A percentile compares a stretch with the other conserved stretches of the same genome.
phyloP scores from a whole-genome alignment of 352 stramenopile genomes.

The Globisporangium echinulatum region DNA sequence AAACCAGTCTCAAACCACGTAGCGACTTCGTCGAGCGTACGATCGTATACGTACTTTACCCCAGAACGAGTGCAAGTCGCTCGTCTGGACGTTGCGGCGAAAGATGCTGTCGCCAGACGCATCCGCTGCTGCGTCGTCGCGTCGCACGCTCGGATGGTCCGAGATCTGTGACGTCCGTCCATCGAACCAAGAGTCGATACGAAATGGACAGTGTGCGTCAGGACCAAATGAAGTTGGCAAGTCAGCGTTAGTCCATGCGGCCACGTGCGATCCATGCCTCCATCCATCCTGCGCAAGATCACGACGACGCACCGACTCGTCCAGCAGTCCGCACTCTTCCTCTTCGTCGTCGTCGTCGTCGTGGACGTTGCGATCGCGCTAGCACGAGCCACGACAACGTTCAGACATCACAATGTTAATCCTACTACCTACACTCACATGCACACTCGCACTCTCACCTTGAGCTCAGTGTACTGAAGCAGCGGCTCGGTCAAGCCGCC shows the following conservation, averaged over 20 bases:
- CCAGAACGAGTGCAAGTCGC: slow-evolving; percentile 54
- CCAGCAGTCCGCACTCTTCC: slow-evolving; percentile 37
- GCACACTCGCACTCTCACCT: slow-evolving; percentile 21
- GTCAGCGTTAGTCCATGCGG: no score
- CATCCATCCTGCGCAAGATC: no score
- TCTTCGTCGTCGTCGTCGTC: slow-evolving; percentile 14
- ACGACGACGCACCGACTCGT: no score
- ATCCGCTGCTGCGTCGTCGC: no score
- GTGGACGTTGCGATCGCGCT: slow-evolving; percentile 8
- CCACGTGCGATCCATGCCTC: no score
- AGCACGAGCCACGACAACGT: slow-evolving; percentile 2
- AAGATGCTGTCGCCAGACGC: slow-evolving; percentile 8
- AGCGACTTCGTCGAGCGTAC: background rate
- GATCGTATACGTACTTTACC: slow-evolving; percentile 32
- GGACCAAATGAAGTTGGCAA: no score
- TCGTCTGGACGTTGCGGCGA: slow-evolving; percentile 19
- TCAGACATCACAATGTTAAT: background rate
- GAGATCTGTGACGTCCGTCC: no score
- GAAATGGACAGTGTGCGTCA: no score
- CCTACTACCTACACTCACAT: background rate
- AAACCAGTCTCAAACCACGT: background rate
- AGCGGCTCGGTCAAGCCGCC: slow-evolving; percentile 88
- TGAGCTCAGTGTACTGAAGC: slow-evolving; percentile 74
- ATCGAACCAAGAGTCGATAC: no score
- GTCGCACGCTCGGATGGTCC: no score